These are phyloP conservation scores for Pestalotiopsis sp. DNA, from an alignment of 2,329 filamentous ascomycete genomes.

Conservation along the genomic window DNA sequence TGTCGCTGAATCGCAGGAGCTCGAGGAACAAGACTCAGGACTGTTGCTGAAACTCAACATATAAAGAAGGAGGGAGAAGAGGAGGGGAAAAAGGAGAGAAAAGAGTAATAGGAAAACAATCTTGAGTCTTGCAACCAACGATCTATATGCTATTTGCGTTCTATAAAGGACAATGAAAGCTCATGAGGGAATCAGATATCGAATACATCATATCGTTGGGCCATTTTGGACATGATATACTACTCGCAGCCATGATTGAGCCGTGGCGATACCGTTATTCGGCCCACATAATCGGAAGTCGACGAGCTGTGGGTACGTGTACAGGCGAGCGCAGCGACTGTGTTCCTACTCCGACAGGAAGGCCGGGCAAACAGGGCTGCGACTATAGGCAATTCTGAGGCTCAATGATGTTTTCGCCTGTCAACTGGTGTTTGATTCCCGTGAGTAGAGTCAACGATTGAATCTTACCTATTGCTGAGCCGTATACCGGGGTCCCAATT, in stretches of 20 bases:
- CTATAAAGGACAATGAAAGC: not conserved
- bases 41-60: not conserved
- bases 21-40: not conserved
- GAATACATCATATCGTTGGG: not conserved
- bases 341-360: not conserved
- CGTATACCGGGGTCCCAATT: not conserved
- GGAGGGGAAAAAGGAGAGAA: not conserved
- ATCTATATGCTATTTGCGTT: not conserved
- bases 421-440: not conserved
- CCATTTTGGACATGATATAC: not conserved
- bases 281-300: not conserved
- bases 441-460: not conserved
- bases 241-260: not conserved
- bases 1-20: not conserved
- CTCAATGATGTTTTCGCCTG: not conserved
- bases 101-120: not conserved
- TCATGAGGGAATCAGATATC: not conserved
- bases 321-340: not conserved
- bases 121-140: not conserved
- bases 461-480: not conserved
- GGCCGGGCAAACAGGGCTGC: not conserved
- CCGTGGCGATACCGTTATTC: not conserved
- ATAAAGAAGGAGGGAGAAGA: not conserved
- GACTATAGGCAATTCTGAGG: not conserved
- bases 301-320: not conserved